A percentile compares a stretch with the other conserved stretches of the same genome.
phyloP scores from a whole-genome alignment of 2,329 filamentous ascomycete genomes.

The Beauveria sp. region DNA sequence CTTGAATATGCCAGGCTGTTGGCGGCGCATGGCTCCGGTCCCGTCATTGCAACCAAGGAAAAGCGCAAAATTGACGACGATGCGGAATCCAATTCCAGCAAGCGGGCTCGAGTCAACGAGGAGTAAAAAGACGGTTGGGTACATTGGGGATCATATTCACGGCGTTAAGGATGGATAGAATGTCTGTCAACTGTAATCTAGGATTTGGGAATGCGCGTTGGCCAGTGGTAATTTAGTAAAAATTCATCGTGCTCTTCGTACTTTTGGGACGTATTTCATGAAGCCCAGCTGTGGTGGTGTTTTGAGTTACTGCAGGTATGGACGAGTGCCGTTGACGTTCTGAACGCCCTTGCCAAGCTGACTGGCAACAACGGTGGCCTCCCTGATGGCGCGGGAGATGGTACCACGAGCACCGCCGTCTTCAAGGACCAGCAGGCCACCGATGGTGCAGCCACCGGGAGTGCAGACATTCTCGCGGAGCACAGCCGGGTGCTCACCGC shows the following conservation, averaged over 20 bases:
- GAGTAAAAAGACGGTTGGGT: slow-evolving; percentile 15
- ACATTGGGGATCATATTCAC: not conserved
- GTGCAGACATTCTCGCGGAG: slow-evolving; percentile 70
- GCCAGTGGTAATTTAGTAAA: not conserved
- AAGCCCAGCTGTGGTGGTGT: slow-evolving; percentile 20
- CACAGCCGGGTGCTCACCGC: slow-evolving; percentile 67
- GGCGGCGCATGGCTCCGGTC: slow-evolving; percentile 33
- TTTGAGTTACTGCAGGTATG: slow-evolving; percentile 3
- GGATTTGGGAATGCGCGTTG: slow-evolving; percentile 7
- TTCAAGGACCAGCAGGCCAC: slow-evolving; percentile 64
- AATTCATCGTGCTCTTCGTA: not conserved
- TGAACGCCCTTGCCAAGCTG: slow-evolving; percentile 42
- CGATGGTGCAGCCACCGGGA: slow-evolving; percentile 71
- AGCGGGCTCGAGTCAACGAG: slow-evolving; percentile 38
- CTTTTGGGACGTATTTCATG: slow-evolving; percentile 13
- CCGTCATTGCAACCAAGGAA: slow-evolving; percentile 25
- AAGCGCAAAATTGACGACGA: slow-evolving; percentile 40
- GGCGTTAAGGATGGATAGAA: slow-evolving; percentile 11
- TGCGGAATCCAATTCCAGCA: slow-evolving; percentile 24
- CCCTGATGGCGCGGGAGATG: slow-evolving; percentile 59
- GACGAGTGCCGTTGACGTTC: slow-evolving; percentile 28
- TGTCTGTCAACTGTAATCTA: slow-evolving; percentile 11
- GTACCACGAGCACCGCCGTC: slow-evolving; percentile 62
- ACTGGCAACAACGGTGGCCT: slow-evolving; percentile 62
- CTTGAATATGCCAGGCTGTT: slow-evolving; percentile 66